These are phyloP conservation scores for Leccinum boreale DNA, from an alignment of 768 basidiomycete genomes.

Conservation along the genomic window DNA sequence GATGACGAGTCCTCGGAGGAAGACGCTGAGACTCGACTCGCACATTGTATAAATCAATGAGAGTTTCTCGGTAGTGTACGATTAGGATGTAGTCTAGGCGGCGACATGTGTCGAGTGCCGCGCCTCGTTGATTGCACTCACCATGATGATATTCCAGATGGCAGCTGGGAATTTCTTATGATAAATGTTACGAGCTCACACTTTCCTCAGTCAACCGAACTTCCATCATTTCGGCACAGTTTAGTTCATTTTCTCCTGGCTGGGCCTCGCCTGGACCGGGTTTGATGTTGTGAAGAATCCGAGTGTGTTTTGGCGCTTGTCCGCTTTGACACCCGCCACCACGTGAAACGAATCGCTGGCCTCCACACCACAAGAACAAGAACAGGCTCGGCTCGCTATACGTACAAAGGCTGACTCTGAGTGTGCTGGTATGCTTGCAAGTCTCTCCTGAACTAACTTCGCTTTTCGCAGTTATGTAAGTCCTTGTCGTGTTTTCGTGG, in stretches of 20 bases:
- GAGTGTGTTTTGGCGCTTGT: constrained; percentile 26
- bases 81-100: not conserved
- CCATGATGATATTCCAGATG: not conserved
- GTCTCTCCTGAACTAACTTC: constrained; percentile 25
- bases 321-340: constrained; percentile 28
- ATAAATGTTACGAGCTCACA: constrained; percentile 24
- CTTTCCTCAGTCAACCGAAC: constrained; percentile 19
- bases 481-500: constrained; percentile 24
- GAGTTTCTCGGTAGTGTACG: constrained; percentile 1
- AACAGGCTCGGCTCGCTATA: constrained; percentile 10
- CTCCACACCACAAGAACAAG: constrained; percentile 21
- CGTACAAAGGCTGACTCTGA: constrained; percentile 25
- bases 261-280: constrained; percentile 16
- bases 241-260: constrained; percentile 18
- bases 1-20: constrained; percentile 19
- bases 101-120: constrained; percentile 4
- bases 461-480: constrained; percentile 35
- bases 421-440: constrained; percentile 33
- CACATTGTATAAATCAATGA: constrained; percentile 31
- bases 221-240: constrained; percentile 17
- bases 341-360: constrained; percentile 25
- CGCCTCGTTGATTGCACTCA: constrained; percentile 4
- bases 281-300: constrained; percentile 30
- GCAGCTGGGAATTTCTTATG: constrained; percentile 28
- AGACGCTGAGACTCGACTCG: constrained; percentile 26